Evolutionary conservation across 345 rosid genomes (phyloP).

Genomic region (Ceriops decandra): DNA sequence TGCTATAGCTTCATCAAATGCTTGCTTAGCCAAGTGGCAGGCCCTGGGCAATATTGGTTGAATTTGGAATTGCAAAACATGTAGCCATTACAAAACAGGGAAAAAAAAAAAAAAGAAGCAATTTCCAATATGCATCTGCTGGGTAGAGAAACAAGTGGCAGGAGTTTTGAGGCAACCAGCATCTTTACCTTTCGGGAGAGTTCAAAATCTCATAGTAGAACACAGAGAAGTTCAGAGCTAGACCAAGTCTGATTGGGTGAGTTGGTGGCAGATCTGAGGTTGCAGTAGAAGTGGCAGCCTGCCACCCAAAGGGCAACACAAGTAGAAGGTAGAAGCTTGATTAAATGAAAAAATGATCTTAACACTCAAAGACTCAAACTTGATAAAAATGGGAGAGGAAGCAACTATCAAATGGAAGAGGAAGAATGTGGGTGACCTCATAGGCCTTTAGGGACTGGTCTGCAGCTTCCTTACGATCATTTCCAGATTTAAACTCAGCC

Average conservation of each 20-base stretch:
- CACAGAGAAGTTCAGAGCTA: conserved; percentile 45
- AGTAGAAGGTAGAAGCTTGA: background rate
- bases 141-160: too few relatives aligned
- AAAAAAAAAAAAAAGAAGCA: background rate
- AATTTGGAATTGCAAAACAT: background rate
- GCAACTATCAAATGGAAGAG: background rate
- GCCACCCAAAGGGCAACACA: conserved; percentile 5
- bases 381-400: background rate
- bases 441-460: conserved; percentile 57
- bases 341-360: background rate
- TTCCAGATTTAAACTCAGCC: conserved; percentile 45
- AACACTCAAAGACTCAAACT: background rate
- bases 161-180: background rate
- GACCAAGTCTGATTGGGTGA: conserved; percentile 47
- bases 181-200: conserved; percentile 32
- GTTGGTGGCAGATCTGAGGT: conserved; percentile 37
- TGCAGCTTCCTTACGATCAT: conserved; percentile 52
- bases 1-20: conserved; percentile 83
- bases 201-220: conserved; percentile 48
- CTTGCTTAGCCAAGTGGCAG: conserved; percentile 77
- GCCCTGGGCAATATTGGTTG: conserved; percentile 45
- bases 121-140: too few relatives aligned
- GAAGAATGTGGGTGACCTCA: conserved; percentile 28
- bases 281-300: conserved; percentile 43
- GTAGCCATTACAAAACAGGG: background rate